Conservation (phyloP, 176 grass and related monocot genomes). For the Carex parvula region DNA sequence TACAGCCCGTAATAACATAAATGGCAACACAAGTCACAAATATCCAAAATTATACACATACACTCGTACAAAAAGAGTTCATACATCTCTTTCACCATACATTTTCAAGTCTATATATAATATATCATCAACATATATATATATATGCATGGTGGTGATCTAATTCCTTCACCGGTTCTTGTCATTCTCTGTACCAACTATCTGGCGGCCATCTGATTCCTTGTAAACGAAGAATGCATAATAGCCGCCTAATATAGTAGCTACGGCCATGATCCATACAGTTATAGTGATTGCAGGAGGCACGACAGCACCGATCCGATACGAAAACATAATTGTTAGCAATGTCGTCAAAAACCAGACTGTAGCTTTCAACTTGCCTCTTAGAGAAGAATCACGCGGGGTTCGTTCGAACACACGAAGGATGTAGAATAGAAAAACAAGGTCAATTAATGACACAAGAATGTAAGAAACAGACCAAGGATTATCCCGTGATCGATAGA, state of each 20-base stretch:
- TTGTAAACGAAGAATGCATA: constrained; percentile 35
- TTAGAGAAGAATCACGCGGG: neutral
- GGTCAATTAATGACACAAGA: constrained; percentile 13
- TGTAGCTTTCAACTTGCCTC: constrained; percentile 16
- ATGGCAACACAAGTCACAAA: neutral
- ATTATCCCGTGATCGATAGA: constrained; percentile 11
- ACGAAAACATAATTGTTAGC: constrained; percentile 33
- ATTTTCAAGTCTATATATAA: neutral
- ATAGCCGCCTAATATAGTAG: constrained; percentile 30
- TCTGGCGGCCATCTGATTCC: neutral
- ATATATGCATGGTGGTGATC: neutral
- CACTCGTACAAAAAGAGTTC: neutral
- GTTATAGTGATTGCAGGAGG: neutral
- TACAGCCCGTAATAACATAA: too few relatives aligned
- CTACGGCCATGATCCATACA: constrained; percentile 35
- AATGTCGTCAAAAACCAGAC: constrained; percentile 31
- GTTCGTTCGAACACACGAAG: constrained; percentile 22
- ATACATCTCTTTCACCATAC: neutral
- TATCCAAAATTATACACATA: neutral
- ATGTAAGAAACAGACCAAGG: constrained; percentile 15
- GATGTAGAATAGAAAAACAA: constrained; percentile 4
- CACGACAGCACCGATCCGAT: constrained; percentile 19
- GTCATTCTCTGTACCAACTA: neutral
- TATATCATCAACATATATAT: neutral
- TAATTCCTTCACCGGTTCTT: neutral